These are phyloP conservation scores for Betula pendula DNA, from an alignment of 306 rosid genomes.

Conservation along the genomic window DNA sequence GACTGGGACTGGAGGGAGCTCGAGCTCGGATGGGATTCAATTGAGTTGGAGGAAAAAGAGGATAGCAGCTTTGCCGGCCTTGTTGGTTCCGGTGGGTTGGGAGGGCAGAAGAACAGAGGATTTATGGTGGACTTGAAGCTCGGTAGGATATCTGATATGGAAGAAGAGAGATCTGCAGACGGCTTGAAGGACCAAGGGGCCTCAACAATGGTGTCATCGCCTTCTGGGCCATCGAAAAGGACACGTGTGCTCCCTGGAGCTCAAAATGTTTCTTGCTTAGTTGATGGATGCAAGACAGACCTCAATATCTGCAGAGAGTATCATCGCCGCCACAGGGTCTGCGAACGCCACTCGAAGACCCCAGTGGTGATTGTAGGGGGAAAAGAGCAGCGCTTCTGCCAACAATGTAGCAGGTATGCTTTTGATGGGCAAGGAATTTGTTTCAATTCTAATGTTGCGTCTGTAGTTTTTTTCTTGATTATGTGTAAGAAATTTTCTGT, in stretches of 20 bases:
- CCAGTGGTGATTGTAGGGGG: constrained; percentile 67
- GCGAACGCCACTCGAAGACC: constrained; percentile 82
- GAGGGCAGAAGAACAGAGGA: no score
- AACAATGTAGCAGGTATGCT: constrained; percentile 88
- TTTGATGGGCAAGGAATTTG: background rate
- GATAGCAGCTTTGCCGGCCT: constrained; percentile 25
- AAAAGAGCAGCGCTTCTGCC: constrained; percentile 83
- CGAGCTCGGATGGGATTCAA: constrained; percentile 65
- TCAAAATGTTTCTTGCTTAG: constrained; percentile 57
- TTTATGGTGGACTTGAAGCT: constrained; percentile 48
- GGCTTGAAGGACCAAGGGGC: constrained; percentile 1
- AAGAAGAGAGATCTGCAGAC: constrained; percentile 27
- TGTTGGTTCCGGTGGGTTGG: constrained; percentile 29
- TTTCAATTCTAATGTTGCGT: background rate
- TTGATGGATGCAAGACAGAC: constrained; percentile 80
- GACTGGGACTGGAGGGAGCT: constrained; percentile 82
- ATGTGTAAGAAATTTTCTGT: background rate
- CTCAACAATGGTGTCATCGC: constrained; percentile 24
- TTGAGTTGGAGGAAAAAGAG: constrained; percentile 38
- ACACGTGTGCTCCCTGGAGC: constrained; percentile 43
- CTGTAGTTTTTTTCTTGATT: background rate
- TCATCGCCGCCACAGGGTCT: constrained; percentile 76
- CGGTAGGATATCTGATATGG: constrained; percentile 35
- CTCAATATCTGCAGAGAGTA: constrained; percentile 82
- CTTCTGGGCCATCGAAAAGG: constrained; percentile 53